Evolutionary conservation across 345 rosid species (phyloP).

Genomic region (Trapa bicornis): DNA sequence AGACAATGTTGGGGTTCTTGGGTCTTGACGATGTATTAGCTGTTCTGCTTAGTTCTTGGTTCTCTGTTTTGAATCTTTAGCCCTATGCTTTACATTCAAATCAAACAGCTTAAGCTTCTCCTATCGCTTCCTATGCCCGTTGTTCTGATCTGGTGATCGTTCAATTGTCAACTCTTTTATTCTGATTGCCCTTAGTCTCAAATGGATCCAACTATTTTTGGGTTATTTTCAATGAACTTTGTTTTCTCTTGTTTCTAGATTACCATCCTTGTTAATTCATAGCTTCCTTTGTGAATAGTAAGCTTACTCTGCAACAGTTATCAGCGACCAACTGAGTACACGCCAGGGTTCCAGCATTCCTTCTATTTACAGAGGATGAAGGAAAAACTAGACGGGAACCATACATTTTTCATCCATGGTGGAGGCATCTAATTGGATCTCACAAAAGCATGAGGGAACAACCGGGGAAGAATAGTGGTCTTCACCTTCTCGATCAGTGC

Average conservation of each 20-base stretch:
- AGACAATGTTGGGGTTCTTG: not conserved
- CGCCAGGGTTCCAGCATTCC: not conserved
- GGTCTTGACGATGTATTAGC: no score
- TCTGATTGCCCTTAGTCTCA: not conserved
- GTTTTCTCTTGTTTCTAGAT: no score
- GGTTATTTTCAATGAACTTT: no score
- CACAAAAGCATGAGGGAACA: slow-evolving; percentile 40
- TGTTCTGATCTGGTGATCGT: not conserved
- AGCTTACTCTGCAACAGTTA: no score
- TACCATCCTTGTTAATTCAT: no score
- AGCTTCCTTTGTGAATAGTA: no score
- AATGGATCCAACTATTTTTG: no score
- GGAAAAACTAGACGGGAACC: no score
- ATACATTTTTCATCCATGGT: no score
- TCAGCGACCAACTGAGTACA: no score
- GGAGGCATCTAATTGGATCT: slow-evolving; percentile 13
- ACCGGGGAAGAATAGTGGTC: slow-evolving; percentile 20
- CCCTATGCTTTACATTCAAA: not conserved
- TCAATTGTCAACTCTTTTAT: not conserved
- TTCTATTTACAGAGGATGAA: not conserved
- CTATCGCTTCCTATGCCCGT: not conserved
- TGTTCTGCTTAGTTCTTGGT: not conserved
- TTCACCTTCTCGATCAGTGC: slow-evolving; percentile 45
- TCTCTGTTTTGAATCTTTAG: not conserved
- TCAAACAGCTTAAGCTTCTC: not conserved